Base-by-base conservation (phyloP, 129 eudicot genomes). In the Logfia minima region DNA sequence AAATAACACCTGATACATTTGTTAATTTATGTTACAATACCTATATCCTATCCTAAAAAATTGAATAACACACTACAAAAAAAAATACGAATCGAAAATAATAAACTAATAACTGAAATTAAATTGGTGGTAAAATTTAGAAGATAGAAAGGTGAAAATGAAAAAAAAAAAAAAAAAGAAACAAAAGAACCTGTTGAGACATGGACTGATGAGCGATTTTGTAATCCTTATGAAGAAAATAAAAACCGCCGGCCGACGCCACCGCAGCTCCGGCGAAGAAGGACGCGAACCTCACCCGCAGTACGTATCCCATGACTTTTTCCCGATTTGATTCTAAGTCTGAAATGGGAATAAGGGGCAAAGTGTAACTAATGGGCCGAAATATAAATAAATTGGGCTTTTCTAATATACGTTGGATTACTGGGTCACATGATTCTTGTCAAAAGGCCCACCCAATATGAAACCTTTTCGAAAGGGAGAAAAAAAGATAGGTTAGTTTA, bases 201-300 rank as follows among this genome's bases (percentile, higher is more conserved):
- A 91, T 80, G 73, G 96, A 87, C 52, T 89, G 86, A 72, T 94
- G 98, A 70, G 97, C 93, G 60, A 85, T 71, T 70, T 86, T 89
- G 87, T 91, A 94, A 86, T 94, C 98, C 71, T 94, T 84, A 83
- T 85, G 88, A 64, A 94, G 97, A 34, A 81, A 69, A 80, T 94
- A 91, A 24, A 91, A 84, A 29, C 98, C 98, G 8, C 70, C 87
- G 80, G 82, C 83, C 19, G 97, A 91, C 5, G 98, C 97, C 76
- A 81, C 89, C 51, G 98, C 98, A 2, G 93, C 98, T 29, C 98
- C 98, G 66, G 93, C 83, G 86, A 94, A 94, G 87, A 94, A 94
- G 41, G 98, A 88, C 6, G 98, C 93, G 66, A 94, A 77, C 77
- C 97, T 81, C 77, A 91, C 98, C 79, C 96, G 84, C 35, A 91